Percentiles rank a stretch among this genome's conserved stretches.
phyloP scores from a whole-genome alignment of 228 moss, liverwort and hornwort genomes.

The Sphagnum magellanicum region DNA sequence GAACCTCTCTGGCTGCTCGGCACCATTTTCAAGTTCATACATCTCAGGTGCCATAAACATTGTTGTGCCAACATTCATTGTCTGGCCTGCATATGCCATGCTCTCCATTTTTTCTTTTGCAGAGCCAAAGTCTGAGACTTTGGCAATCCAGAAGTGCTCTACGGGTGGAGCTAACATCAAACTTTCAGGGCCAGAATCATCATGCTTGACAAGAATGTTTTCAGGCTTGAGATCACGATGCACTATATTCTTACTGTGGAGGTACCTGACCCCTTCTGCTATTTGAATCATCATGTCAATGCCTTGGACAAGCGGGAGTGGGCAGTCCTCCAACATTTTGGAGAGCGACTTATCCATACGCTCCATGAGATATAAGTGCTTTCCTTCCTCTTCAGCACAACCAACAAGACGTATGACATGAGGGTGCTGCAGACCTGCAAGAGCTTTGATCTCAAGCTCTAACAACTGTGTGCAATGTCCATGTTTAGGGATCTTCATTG shows the following conservation, averaged over 20 bases:
- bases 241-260: slow-evolving; percentile 11
- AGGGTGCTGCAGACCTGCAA: slow-evolving; percentile 12
- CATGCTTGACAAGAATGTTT: slow-evolving; percentile 6
- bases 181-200: background rate
- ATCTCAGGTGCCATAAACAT: slow-evolving; percentile 20
- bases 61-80: background rate
- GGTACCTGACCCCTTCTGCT: slow-evolving; percentile 15
- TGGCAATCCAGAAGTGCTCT: background rate
- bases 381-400: background rate
- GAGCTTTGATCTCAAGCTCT: slow-evolving; percentile 3
- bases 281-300: slow-evolving; percentile 26
- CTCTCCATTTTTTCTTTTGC: slow-evolving; percentile 3
- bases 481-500: background rate
- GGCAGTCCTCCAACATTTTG: background rate
- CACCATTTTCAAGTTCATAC: background rate
- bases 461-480: background rate
- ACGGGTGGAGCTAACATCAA: background rate
- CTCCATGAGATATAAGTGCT: slow-evolving; percentile 9
- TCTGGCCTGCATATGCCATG: slow-evolving; percentile 1
- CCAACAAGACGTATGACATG: slow-evolving; percentile 9
- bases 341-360: slow-evolving; percentile 10
- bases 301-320: slow-evolving; percentile 4
- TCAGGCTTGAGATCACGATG: slow-evolving; percentile 18
- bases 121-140: slow-evolving; percentile 20
- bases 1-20: slow-evolving; percentile 7